These are phyloP conservation scores for Trichosporon asahii DNA, from an alignment of 1,284 basidiomycete genomes.

Conservation along the genomic window DNA sequence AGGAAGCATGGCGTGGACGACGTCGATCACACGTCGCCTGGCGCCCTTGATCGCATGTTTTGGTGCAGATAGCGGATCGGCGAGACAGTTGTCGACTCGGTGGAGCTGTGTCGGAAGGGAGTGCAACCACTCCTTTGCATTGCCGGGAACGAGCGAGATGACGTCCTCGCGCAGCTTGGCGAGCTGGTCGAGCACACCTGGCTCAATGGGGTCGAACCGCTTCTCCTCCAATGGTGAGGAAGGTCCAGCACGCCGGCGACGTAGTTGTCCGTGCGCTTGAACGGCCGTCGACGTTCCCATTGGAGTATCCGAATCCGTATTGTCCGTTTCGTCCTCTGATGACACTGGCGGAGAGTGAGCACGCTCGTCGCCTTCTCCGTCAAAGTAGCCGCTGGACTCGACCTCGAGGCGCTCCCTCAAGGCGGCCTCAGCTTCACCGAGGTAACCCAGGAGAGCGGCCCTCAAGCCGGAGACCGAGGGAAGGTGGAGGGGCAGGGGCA, in stretches of 20 bases:
- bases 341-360: conserved; percentile 8
- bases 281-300: conserved; percentile 3
- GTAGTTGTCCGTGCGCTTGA: not conserved
- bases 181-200: conserved; percentile 38
- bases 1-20: conserved; percentile 44
- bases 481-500: conserved; percentile 16
- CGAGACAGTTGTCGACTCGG: conserved; percentile 35
- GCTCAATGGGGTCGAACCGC: conserved; percentile 11
- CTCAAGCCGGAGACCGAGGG: conserved; percentile 39
- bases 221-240: not conserved
- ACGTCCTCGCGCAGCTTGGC: conserved; percentile 45
- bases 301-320: conserved; percentile 5
- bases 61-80: conserved; percentile 18
- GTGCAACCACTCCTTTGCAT: conserved; percentile 36
- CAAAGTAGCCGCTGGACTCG: conserved; percentile 12
- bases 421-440: conserved; percentile 47
- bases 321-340: conserved; percentile 24
- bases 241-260: not conserved
- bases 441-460: conserved; percentile 46
- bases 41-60: conserved; percentile 33
- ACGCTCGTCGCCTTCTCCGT: not conserved
- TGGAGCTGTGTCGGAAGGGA: conserved; percentile 36
- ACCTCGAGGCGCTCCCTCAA: conserved; percentile 38
- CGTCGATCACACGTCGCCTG: conserved; percentile 39
- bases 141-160: conserved; percentile 36